These are phyloP conservation scores for Theobroma cacao DNA, from an alignment of 345 rosid genomes.

Conservation along the genomic window DNA sequence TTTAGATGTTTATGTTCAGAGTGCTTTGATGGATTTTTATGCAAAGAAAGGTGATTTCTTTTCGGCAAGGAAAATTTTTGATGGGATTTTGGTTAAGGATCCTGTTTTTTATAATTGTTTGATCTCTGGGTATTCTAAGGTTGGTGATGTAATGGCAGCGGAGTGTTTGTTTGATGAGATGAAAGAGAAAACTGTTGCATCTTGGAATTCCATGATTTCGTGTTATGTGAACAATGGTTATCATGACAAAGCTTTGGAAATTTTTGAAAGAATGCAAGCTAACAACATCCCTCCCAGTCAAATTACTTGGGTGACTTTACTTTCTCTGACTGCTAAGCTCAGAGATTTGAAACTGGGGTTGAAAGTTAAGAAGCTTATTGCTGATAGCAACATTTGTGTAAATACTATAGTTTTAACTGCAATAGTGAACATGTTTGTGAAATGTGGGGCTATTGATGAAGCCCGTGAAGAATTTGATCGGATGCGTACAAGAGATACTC, in stretches of 20 bases:
- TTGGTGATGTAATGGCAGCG: not conserved
- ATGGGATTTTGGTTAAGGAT: not conserved
- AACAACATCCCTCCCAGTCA: not conserved
- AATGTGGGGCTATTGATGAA: not conserved
- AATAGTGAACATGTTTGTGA: not conserved
- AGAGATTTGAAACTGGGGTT: not conserved
- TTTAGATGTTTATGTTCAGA: slow-evolving; percentile 1
- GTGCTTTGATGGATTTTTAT: not conserved
- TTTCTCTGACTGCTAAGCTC: not conserved
- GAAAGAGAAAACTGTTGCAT: not conserved
- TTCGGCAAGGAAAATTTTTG: not conserved
- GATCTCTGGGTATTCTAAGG: not conserved
- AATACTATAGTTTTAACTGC: not conserved
- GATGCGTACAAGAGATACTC: not conserved
- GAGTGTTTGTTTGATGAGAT: not conserved
- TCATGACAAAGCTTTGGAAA: not conserved
- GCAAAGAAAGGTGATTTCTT: not conserved
- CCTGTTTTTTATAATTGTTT: not conserved
- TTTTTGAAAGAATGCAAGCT: not conserved
- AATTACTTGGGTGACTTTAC: not conserved
- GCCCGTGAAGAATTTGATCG: slow-evolving; percentile 2
- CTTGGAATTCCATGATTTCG: not conserved
- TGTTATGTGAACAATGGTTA: not conserved
- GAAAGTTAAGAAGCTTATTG: not conserved
- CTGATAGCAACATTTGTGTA: not conserved